A percentile compares a stretch with the other conserved stretches of the same genome.
Conservation (phyloP, 2,329 filamentous ascomycete genomes). For the Microcyclospora tardicrescens region DNA sequence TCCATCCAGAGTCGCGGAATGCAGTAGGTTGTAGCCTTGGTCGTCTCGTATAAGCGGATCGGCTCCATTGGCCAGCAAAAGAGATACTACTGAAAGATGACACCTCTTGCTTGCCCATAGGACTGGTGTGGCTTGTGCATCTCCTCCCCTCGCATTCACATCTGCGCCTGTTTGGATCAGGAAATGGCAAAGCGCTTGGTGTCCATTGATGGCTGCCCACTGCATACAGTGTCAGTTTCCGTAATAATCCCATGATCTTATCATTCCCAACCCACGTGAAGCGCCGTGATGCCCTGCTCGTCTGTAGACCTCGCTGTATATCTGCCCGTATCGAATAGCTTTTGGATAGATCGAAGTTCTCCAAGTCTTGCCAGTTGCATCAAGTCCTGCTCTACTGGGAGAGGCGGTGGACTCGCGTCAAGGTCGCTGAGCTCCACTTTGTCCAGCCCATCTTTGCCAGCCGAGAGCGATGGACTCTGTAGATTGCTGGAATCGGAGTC, state of each 20-base stretch:
- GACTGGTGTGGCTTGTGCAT: slow-evolving; percentile 82
- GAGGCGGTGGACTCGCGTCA: slow-evolving; percentile 22
- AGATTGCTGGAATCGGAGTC: background rate
- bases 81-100: slow-evolving; percentile 90
- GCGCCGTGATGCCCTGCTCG: slow-evolving; percentile 83
- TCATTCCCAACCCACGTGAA: slow-evolving; percentile 57
- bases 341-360: slow-evolving; percentile 75
- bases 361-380: slow-evolving; percentile 91
- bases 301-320: slow-evolving; percentile 74
- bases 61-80: slow-evolving; percentile 80
- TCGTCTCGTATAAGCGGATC: slow-evolving; percentile 86
- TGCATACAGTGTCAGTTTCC: slow-evolving; percentile 30
- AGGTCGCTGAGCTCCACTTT: slow-evolving; percentile 24
- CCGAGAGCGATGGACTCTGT: slow-evolving; percentile 1
- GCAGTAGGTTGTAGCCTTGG: slow-evolving; percentile 95
- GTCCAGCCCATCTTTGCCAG: slow-evolving; percentile 21
- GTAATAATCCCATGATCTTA: slow-evolving; percentile 1
- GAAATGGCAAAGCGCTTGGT: slow-evolving; percentile 93
- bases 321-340: slow-evolving; percentile 71
- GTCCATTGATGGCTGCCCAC: slow-evolving; percentile 99
- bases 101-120: slow-evolving; percentile 96
- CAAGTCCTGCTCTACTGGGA: slow-evolving; percentile 61
- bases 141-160: slow-evolving; percentile 89
- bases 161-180: slow-evolving; percentile 76
- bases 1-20: slow-evolving; percentile 93